Evolutionary conservation across 163 green algal species (phyloP), one percentile per base, ranked within the genome.

Genomic region (Scenedesmus sp.): DNA sequence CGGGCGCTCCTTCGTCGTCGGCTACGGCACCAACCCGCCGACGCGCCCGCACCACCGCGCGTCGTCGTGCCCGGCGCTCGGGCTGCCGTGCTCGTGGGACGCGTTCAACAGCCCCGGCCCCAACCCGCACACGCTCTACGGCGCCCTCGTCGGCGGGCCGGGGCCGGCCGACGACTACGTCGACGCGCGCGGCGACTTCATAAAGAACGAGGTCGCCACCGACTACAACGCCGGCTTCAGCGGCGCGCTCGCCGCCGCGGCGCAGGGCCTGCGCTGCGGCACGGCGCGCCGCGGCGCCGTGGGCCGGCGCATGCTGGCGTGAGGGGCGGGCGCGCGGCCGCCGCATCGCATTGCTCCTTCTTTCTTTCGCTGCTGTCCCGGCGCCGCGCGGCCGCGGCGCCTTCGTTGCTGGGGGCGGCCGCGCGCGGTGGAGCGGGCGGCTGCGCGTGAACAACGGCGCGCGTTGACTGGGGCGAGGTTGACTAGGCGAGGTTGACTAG

Each of bases 1-100:
- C n/a, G 63, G 63, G 15, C 51, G 62, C 34, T 82, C 69, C 9
- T 87, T 84, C 57, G 83, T 87, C 6, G 83, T 87, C 4, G 83
- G 83, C 7, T 71, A 81, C 22, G 83, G 83, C 45, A 15, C 31
- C 28, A 67, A 74, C 34, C 36, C 74, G 6, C 74, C 74, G 28
- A 20, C 64, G 48, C 63, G 42, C 36, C 62, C 74, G 6, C 74
- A 81, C 26, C 74, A 81, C 48, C 60, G 62, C 47, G 62, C 29
- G 26, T 60, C 57, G 7, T 69, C 56, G 5, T 86, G 29, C 53
- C 66, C 60, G 58, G 18, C 62, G 15, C 42, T 65, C 6, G 54
- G 31, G 22, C 20, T 18, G 1, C 47, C 67, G 28, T 81, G 75
- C 75, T 70, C 53, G 10, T 75, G 75, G 63, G 64, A 84, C 33